phyloP scores from a whole-genome alignment of 352 stramenopile species.

The Phytophthora pistaciae region DNA sequence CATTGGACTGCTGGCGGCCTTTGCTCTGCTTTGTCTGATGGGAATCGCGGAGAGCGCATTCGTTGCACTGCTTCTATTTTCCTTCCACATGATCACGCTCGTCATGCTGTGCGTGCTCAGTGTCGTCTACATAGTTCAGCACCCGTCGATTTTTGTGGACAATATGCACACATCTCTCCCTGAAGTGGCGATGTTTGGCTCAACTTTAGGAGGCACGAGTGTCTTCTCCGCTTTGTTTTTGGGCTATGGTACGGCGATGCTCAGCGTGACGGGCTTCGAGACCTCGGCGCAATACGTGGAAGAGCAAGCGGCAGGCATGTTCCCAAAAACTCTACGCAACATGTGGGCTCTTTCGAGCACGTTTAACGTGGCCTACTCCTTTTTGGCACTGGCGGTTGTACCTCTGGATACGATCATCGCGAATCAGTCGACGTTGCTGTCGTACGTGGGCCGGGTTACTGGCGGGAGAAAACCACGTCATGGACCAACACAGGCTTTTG shows the following conservation, averaged over 20 bases:
- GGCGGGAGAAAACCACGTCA: conserved; percentile 56
- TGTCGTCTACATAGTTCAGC: conserved; percentile 62
- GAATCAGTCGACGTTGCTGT: conserved; percentile 73
- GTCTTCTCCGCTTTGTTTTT: conserved; percentile 70
- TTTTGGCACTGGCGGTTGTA: conserved; percentile 74
- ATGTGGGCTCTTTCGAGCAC: conserved; percentile 86
- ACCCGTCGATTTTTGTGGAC: conserved; percentile 67
- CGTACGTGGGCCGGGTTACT: conserved; percentile 62
- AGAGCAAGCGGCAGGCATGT: conserved; percentile 84
- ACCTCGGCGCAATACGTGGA: conserved; percentile 91
- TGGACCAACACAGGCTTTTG: conserved; percentile 71
- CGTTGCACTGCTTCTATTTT: conserved; percentile 85
- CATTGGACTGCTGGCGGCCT: conserved; percentile 70
- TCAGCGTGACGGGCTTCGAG: conserved; percentile 92
- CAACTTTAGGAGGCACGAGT: conserved; percentile 40
- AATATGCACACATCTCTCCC: conserved; percentile 75
- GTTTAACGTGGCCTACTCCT: conserved; percentile 85
- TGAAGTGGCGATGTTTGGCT: conserved; percentile 62
- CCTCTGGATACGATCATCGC: conserved; percentile 73
- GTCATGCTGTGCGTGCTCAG: conserved; percentile 56
- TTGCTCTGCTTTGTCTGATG: conserved; percentile 77
- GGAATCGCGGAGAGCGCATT: conserved; percentile 87
- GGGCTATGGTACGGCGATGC: conserved; percentile 79
- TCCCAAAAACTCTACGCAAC: conserved; percentile 73
- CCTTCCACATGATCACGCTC: conserved; percentile 78